These are phyloP conservation scores for Gardenia jasminoides DNA, from an alignment of 257 asterid species.

Conservation along the genomic window DNA sequence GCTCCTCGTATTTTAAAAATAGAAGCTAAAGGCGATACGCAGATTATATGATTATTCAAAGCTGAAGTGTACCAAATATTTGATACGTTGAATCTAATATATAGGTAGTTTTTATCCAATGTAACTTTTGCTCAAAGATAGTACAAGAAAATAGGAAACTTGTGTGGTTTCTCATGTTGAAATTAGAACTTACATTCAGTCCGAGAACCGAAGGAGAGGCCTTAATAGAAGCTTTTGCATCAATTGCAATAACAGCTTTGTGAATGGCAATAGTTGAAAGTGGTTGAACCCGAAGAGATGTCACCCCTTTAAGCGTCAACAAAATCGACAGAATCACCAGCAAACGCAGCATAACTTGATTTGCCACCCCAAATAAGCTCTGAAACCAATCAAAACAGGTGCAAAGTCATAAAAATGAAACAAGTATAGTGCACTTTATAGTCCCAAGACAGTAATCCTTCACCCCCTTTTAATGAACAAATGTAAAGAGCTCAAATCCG, in stretches of 20 bases:
- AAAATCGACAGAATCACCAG: conserved; percentile 45
- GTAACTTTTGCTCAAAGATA: background rate
- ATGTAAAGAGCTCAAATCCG: background rate
- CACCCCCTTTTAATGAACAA: background rate
- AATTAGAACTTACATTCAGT: conserved; percentile 40
- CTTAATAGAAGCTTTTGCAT: conserved; percentile 44
- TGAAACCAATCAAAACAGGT: background rate
- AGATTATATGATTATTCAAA: too few relatives aligned
- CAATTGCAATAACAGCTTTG: conserved; percentile 52
- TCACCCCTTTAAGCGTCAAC: conserved; percentile 39
- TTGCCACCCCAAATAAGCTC: conserved; percentile 11
- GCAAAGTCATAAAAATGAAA: background rate
- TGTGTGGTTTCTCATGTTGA: too few relatives aligned
- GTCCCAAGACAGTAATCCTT: background rate
- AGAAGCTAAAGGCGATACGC: too few relatives aligned
- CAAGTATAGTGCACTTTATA: background rate
- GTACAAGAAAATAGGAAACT: background rate
- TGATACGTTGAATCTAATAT: background rate
- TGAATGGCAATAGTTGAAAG: conserved; percentile 56
- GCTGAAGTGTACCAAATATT: too few relatives aligned
- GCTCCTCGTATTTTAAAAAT: too few relatives aligned
- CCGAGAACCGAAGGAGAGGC: conserved; percentile 82
- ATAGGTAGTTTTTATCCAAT: background rate
- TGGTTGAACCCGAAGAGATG: conserved; percentile 68
- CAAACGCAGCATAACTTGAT: conserved; percentile 26